These are phyloP conservation scores for Wallacemonas sp. DNA, from an alignment of 208 protist genomes.

Conservation along the genomic window DNA sequence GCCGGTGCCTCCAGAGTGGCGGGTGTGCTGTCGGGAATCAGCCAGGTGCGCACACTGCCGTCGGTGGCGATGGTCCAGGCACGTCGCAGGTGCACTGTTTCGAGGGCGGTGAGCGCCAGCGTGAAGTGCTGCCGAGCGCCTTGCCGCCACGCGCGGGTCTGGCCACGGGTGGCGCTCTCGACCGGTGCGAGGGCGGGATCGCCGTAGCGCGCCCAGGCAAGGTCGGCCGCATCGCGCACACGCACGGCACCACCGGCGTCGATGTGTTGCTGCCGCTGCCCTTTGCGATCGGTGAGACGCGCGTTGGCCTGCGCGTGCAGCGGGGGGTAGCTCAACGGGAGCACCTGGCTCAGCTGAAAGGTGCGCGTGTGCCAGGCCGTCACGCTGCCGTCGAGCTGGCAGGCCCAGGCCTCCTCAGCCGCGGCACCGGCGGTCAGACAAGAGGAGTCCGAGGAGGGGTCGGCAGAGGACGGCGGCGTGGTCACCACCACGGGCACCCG, in stretches of 20 bases:
- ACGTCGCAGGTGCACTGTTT: conserved; percentile 43
- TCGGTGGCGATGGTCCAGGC: conserved; percentile 55
- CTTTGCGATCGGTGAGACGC: conserved; percentile 2
- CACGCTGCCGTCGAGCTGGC: conserved; percentile 47
- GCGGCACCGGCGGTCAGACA: not conserved
- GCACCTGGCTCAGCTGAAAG: conserved; percentile 28
- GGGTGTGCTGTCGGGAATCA: conserved; percentile 28
- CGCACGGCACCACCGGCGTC: not conserved
- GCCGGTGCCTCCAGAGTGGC: not conserved
- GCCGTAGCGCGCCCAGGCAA: conserved; percentile 1
- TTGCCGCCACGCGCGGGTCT: not conserved
- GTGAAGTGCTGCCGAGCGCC: conserved; percentile 31
- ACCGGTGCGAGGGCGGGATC: conserved; percentile 1
- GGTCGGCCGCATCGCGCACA: conserved; percentile 7
- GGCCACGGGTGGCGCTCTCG: not conserved
- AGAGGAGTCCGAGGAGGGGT: too few species aligned
- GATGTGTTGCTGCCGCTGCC: not conserved
- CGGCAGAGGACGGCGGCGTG: too few species aligned
- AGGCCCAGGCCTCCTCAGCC: conserved; percentile 33
- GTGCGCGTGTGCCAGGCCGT: conserved; percentile 38
- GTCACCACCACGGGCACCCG: too few species aligned
- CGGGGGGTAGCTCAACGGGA: conserved; percentile 50
- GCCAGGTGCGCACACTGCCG: conserved; percentile 62
- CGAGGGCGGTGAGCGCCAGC: conserved; percentile 42
- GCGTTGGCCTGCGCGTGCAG: not conserved